Conservation (phyloP, 805 yeast genomes). For the Suhomyces sp. region DNA sequence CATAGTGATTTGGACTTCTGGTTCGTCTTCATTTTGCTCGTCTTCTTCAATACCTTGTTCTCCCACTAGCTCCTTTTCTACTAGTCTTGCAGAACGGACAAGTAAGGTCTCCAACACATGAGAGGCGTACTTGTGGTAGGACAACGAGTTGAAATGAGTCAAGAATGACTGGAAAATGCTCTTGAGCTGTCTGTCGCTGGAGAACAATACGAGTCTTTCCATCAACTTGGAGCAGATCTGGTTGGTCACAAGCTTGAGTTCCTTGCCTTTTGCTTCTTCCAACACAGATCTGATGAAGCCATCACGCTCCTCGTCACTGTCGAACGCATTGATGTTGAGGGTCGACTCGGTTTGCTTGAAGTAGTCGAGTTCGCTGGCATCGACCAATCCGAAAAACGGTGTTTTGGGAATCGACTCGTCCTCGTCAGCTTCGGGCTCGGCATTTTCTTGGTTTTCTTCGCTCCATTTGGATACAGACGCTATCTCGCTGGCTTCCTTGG, state of each 20-base stretch:
- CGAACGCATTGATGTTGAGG: slow-evolving; percentile 76
- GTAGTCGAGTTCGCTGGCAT: slow-evolving; percentile 80
- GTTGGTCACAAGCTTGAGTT: slow-evolving; percentile 85
- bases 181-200: slow-evolving; percentile 63
- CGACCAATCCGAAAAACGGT: slow-evolving; percentile 83
- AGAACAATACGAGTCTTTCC: slow-evolving; percentile 75
- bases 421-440: slow-evolving; percentile 5
- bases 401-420: slow-evolving; percentile 11
- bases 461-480: neutral
- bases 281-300: slow-evolving; percentile 75
- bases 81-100: slow-evolving; percentile 67
- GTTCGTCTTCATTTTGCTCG: slow-evolving; percentile 32
- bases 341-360: slow-evolving; percentile 92
- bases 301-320: slow-evolving; percentile 62
- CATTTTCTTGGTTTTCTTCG: slow-evolving; percentile 2
- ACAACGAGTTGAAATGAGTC: slow-evolving; percentile 72
- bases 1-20: slow-evolving; percentile 49
- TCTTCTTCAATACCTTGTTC: slow-evolving; percentile 23
- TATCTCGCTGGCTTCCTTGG: slow-evolving; percentile 22
- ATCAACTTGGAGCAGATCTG: slow-evolving; percentile 92
- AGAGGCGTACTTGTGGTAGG: slow-evolving; percentile 87
- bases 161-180: slow-evolving; percentile 61
- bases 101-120: slow-evolving; percentile 88
- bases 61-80: slow-evolving; percentile 65
- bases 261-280: slow-evolving; percentile 86